These are phyloP conservation scores for Gastroboletus turbinatus DNA, from an alignment of 1,284 basidiomycete species.

Conservation along the genomic window DNA sequence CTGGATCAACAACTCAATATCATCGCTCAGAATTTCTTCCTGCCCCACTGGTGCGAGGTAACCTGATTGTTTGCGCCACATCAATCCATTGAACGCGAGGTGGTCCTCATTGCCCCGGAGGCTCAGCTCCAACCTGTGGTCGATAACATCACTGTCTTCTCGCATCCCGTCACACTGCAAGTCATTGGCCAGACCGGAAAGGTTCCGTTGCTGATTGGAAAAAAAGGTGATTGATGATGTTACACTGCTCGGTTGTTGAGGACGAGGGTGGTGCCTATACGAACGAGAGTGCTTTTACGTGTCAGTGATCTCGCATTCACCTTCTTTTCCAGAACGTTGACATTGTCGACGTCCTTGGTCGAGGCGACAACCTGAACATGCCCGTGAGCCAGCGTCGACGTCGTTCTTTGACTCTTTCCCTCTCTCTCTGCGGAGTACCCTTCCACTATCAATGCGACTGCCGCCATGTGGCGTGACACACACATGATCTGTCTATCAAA, in stretches of 20 bases:
- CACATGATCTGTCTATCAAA: neutral
- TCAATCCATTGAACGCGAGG: neutral
- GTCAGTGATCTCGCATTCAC: too few species aligned
- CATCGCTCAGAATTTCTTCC: neutral
- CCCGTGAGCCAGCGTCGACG: constrained; percentile 17
- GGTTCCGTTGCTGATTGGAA: neutral
- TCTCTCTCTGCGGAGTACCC: neutral
- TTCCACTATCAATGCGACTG: neutral
- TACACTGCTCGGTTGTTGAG: neutral
- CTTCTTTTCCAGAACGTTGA: too few species aligned
- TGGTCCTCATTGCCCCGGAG: neutral
- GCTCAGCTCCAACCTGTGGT: neutral
- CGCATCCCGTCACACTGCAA: neutral
- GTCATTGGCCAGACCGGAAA: neutral
- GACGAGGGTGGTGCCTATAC: neutral
- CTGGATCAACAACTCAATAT: neutral
- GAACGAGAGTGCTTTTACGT: neutral
- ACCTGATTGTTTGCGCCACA: neutral
- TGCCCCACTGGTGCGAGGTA: neutral
- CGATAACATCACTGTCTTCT: neutral
- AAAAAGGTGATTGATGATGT: neutral
- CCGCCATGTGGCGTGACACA: neutral
- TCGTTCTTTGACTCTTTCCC: neutral
- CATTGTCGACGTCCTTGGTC: neutral
- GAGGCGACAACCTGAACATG: neutral